Conservation (phyloP, 2,329 filamentous ascomycete genomes). For the Aureobasidium zeae region DNA sequence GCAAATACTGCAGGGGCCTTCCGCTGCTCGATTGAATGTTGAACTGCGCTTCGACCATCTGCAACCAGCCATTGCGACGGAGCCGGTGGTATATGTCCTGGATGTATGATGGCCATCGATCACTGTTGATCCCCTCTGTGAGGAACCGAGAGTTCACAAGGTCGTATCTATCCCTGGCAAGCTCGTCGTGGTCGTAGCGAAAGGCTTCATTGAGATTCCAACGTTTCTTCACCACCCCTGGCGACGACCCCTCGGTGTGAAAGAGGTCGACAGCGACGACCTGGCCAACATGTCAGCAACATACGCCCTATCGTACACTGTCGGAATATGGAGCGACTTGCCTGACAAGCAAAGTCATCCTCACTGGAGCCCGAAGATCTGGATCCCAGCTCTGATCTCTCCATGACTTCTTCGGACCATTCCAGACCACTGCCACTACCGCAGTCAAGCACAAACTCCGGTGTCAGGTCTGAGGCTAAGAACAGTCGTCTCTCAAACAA, state of each 20-base stretch:
- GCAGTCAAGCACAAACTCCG: conserved; percentile 27
- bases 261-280: conserved; percentile 28
- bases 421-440: conserved; percentile 26
- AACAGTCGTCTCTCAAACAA: conserved; percentile 21
- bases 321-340: conserved; percentile 5
- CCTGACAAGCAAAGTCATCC: conserved; percentile 16
- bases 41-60: conserved; percentile 80
- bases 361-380: conserved; percentile 1
- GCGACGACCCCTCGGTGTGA: conserved; percentile 20
- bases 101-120: conserved; percentile 67
- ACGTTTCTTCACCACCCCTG: conserved; percentile 21
- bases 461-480: conserved; percentile 17
- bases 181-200: conserved; percentile 18
- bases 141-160: conserved; percentile 71
- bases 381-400: conserved; percentile 24
- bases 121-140: conserved; percentile 59
- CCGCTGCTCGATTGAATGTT: conserved; percentile 82
- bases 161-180: conserved; percentile 55
- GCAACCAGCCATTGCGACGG: conserved; percentile 71
- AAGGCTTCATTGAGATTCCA: conserved; percentile 30
- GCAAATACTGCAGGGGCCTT: conserved; percentile 49
- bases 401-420: conserved; percentile 28
- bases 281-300: conserved; percentile 15
- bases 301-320: neutral
- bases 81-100: conserved; percentile 64